Base-by-base conservation (phyloP, 768 basidiomycete genomes). In the Boletus sensibilis region DNA sequence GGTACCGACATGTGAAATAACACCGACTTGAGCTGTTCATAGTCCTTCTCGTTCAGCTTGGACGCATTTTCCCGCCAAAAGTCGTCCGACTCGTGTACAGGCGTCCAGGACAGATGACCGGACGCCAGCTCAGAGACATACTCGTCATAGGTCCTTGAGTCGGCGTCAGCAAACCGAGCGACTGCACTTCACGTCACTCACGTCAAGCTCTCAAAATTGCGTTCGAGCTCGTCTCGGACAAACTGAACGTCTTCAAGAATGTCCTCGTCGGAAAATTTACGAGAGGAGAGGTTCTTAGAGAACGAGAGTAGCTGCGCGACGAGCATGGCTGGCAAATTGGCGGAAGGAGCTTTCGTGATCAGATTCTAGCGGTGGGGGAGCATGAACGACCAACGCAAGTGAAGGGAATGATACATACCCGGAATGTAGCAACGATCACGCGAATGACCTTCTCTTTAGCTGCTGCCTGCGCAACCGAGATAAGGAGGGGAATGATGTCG, bases 391-490 rank as follows among this genome's bases (percentile, higher is more conserved):
- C 13, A 11, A 38, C n/a, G 9, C 25, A 45, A 48, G 43, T n/a
- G 37, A 31, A 29, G 40, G 33, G 14, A 13, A 34, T 3, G 18
- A 8, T 35, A 66, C 74, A 45, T 64, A 94, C 94, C 51, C 90
- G 79, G 75, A 98, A 92, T 1, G 95, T 93, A 14, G 97, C 92
- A 37, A 98, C 79, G 53, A 95, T 86, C 14, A 98, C 90, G 10
- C 97, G 86, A 58, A 93, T 90, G 29, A 99, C 92, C 73, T 99
- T 99, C 76, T 98, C 96, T 72, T 99, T 99, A 33, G 91, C 89
- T 5, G 95, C 95, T 7, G 78, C 82, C 68, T 95, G 91, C 3
- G 94, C 94, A 38, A 93, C 84, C 44, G 88, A 83, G 33, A 87
- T 85, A 38, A 99, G 78, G 23, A 92, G 76, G 25, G 94, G 91